phyloP scores from a whole-genome alignment of 805 yeast genomes.

The Metschnikowia noctiluminum region DNA sequence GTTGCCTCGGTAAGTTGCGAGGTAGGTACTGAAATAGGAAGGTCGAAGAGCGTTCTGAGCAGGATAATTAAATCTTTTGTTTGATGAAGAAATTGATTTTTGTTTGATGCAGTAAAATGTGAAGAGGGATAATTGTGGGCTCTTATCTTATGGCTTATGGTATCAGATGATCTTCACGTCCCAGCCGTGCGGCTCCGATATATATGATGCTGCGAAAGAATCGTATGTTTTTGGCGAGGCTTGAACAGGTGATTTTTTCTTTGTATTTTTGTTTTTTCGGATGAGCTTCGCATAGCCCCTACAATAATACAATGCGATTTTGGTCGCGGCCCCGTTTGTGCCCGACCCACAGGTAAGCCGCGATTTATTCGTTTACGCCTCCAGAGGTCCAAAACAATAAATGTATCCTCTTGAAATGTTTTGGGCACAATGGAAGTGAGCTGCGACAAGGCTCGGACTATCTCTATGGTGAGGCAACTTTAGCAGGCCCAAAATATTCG shows the following conservation, averaged over 20 bases:
- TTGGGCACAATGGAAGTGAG: too few species aligned
- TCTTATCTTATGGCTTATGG: background rate
- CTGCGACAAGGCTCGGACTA: too few species aligned
- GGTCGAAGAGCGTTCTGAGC: background rate
- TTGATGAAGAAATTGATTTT: too few species aligned
- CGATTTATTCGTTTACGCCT: too few species aligned
- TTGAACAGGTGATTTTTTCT: background rate
- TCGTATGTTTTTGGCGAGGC: conserved; percentile 5
- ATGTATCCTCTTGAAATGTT: too few species aligned
- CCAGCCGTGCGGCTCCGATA: conserved; percentile 2
- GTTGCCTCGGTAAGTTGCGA: conserved; percentile 1
- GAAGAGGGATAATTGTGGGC: too few species aligned
- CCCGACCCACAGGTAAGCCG: too few species aligned
- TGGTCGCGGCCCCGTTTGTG: background rate
- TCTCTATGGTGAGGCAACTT: too few species aligned
- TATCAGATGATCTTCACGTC: background rate
- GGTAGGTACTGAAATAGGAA: background rate
- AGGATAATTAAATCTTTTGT: background rate
- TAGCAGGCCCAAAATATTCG: too few species aligned
- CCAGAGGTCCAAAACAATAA: too few species aligned
- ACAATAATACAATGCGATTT: background rate
- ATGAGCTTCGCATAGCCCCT: background rate
- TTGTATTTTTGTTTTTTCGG: background rate
- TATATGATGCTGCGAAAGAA: conserved; percentile 7
- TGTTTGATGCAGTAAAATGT: too few species aligned